Evolutionary conservation across 1,284 basidiomycete species (phyloP).

Genomic region (Acaromyces ingoldii): DNA sequence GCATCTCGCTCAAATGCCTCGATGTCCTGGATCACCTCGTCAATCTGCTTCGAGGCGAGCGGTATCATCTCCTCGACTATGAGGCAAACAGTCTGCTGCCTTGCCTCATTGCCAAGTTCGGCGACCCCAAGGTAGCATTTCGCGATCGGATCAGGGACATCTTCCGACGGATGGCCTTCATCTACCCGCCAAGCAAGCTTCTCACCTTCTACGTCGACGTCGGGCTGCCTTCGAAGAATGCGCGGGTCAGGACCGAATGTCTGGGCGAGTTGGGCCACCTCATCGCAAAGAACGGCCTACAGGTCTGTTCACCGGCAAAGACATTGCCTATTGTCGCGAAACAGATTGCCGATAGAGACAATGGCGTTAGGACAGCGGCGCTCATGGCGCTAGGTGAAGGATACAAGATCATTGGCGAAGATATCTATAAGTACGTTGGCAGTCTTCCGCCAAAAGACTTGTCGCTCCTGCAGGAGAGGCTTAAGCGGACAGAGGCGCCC

Average conservation of each 20-base stretch:
- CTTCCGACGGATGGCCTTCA: conserved; percentile 49
- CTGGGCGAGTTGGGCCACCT: conserved; percentile 74
- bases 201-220: conserved; percentile 59
- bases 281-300: conserved; percentile 75
- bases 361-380: conserved; percentile 75
- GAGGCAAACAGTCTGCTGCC: conserved; percentile 87
- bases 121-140: conserved; percentile 56
- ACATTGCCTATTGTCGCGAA: conserved; percentile 73
- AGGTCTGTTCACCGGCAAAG: conserved; percentile 66
- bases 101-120: conserved; percentile 75
- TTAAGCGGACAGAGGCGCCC: conserved; percentile 65
- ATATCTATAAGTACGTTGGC: conserved; percentile 77
- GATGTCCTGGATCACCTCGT: conserved; percentile 79
- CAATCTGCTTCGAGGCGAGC: conserved; percentile 64
- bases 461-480: conserved; percentile 80
- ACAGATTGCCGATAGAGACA: conserved; percentile 82
- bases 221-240: conserved; percentile 79
- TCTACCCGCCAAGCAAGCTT: conserved; percentile 79
- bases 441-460: conserved; percentile 75
- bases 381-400: conserved; percentile 74
- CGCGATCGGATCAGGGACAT: conserved; percentile 54
- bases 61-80: conserved; percentile 77
- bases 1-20: conserved; percentile 78
- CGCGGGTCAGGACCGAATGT: conserved; percentile 79
- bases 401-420: conserved; percentile 70